These are phyloP conservation scores for Royoungia palumana DNA, from an alignment of 768 basidiomycete genomes.

Conservation along the genomic window DNA sequence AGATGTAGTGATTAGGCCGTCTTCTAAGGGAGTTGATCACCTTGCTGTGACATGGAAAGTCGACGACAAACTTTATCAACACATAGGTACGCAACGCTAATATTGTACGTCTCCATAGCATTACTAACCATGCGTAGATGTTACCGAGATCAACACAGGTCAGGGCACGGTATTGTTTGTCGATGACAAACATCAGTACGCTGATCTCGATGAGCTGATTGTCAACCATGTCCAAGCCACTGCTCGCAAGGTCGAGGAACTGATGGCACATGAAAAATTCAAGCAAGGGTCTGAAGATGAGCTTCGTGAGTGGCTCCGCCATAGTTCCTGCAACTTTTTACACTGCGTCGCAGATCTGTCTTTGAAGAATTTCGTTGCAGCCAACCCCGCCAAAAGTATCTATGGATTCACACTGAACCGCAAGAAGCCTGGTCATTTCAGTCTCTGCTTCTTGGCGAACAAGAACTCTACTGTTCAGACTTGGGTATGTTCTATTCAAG, in stretches of 20 bases:
- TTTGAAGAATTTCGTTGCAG: constrained; percentile 85
- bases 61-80: constrained; percentile 92
- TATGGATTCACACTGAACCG: constrained; percentile 94
- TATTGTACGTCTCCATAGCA: neutral
- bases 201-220: constrained; percentile 94
- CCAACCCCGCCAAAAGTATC: constrained; percentile 91
- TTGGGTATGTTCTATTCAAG: constrained; percentile 55
- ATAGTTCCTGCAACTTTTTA: constrained; percentile 1
- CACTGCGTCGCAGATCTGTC: constrained; percentile 58
- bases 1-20: constrained; percentile 94
- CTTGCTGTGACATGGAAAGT: constrained; percentile 99
- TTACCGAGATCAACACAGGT: constrained; percentile 76
- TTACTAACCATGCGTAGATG: constrained; percentile 48
- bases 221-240: constrained; percentile 96
- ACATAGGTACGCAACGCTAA: constrained; percentile 66
- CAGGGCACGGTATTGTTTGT: constrained; percentile 67
- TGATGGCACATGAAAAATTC: constrained; percentile 95
- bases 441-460: constrained; percentile 88
- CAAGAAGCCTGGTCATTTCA: constrained; percentile 89
- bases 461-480: constrained; percentile 86
- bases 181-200: constrained; percentile 76
- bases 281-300: constrained; percentile 85
- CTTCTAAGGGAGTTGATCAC: constrained; percentile 90
- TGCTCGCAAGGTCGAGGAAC: constrained; percentile 87
- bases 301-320: constrained; percentile 62